Evolutionary conservation across 2,329 filamentous ascomycete genomes (phyloP).

Genomic region (Fusarium floridanum): DNA sequence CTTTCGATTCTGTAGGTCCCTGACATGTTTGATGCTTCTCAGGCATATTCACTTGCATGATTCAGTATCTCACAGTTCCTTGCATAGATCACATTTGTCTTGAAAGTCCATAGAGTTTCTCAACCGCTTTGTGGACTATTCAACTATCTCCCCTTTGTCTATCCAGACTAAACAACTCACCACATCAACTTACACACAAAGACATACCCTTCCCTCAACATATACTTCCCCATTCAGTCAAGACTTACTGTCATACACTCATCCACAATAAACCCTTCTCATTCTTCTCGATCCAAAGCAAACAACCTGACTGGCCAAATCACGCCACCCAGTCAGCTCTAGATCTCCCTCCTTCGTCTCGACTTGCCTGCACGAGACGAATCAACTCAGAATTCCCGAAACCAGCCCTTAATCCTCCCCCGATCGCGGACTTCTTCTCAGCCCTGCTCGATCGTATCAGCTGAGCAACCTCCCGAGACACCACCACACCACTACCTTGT

Average conservation of each 20-base stretch:
- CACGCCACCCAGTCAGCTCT: constrained; percentile 6
- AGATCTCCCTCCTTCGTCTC: neutral
- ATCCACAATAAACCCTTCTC: neutral
- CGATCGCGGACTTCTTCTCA: neutral
- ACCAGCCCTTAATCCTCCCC: neutral
- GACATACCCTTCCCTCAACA: neutral
- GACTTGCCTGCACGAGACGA: neutral
- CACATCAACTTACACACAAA: neutral
- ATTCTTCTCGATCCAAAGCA: neutral
- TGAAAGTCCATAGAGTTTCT: neutral
- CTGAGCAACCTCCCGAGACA: constrained; percentile 45
- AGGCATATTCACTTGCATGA: neutral
- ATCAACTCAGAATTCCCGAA: neutral
- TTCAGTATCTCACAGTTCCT: neutral
- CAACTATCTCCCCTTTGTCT: neutral
- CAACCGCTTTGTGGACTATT: neutral
- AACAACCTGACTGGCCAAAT: constrained; percentile 7
- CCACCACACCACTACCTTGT: constrained; percentile 24
- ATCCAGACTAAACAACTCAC: neutral
- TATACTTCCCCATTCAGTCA: neutral
- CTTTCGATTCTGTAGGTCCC: neutral
- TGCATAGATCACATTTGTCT: neutral
- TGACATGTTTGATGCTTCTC: neutral
- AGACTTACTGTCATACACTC: neutral
- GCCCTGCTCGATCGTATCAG: constrained; percentile 33